Conservation (phyloP, 768 basidiomycete species). For the Leccinum boreale region DNA sequence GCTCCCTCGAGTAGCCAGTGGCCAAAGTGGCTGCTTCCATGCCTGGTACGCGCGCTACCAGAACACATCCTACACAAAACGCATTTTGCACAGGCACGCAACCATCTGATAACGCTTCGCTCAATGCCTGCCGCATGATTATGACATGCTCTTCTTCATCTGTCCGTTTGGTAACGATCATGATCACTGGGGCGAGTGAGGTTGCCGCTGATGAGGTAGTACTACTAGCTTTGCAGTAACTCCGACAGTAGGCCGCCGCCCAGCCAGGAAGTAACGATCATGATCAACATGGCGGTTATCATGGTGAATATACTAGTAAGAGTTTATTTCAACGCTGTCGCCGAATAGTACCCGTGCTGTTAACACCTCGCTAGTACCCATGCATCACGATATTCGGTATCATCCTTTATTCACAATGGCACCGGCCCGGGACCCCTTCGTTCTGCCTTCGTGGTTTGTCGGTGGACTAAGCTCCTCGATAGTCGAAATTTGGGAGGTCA, state of each 20-base stretch:
- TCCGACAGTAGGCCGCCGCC: no score
- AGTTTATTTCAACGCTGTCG: neutral
- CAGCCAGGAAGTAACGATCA: neutral
- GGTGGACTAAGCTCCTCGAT: neutral
- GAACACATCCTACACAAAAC: conserved; percentile 89
- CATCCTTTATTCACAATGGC: no score
- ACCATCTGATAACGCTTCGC: conserved; percentile 56
- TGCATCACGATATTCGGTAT: no score
- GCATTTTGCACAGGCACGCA: conserved; percentile 70
- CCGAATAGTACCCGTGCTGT: neutral
- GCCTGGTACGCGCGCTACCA: conserved; percentile 49
- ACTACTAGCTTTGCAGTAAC: no score
- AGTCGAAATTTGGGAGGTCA: neutral
- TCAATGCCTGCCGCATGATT: conserved; percentile 63
- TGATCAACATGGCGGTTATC: neutral
- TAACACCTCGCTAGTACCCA: neutral
- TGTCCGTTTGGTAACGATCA: neutral
- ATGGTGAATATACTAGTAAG: neutral
- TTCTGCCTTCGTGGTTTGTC: neutral
- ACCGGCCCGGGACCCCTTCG: neutral
- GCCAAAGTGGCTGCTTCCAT: conserved; percentile 54
- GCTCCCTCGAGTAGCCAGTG: conserved; percentile 86
- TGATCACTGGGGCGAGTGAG: neutral
- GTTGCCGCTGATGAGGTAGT: neutral
- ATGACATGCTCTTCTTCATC: conserved; percentile 29